Conservation (phyloP, 768 basidiomycete genomes). For the Panaeolus cyanescens region DNA sequence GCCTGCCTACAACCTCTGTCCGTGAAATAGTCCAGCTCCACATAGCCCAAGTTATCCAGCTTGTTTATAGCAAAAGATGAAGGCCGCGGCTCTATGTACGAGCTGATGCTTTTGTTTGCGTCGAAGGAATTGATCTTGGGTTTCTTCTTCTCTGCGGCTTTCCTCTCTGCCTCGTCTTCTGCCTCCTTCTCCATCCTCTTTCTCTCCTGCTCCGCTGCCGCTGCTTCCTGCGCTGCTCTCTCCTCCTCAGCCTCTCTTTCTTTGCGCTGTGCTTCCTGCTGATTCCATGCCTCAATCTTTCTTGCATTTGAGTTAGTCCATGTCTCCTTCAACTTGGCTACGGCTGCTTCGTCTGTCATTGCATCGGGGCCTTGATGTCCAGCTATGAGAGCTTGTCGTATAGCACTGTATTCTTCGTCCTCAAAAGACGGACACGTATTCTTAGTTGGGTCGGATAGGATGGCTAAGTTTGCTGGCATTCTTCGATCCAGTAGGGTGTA, state of each 20-base stretch:
- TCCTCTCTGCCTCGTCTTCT: not conserved
- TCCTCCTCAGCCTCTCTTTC: not conserved
- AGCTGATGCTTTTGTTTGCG: not conserved
- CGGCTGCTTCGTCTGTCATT: no score
- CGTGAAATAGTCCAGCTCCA: conserved; percentile 8
- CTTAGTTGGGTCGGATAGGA: no score
- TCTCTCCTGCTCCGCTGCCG: not conserved
- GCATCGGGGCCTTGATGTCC: no score
- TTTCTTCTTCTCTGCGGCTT: not conserved
- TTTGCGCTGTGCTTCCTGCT: no score
- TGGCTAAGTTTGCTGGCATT: no score
- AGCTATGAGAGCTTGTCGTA: no score
- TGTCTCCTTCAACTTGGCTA: no score
- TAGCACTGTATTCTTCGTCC: no score
- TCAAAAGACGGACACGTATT: no score
- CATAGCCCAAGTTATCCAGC: not conserved
- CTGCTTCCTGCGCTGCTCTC: not conserved
- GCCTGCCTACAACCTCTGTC: conserved; percentile 8
- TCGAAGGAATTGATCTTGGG: conserved; percentile 1
- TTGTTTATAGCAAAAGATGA: conserved; percentile 11
- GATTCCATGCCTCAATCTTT: no score
- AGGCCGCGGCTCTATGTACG: conserved; percentile 7
- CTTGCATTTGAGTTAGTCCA: no score
- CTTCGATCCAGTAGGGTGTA: no score
- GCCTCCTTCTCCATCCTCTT: not conserved